Base-by-base conservation (phyloP, 176 grass and related monocot species). In the Oropetium thomaeum region DNA sequence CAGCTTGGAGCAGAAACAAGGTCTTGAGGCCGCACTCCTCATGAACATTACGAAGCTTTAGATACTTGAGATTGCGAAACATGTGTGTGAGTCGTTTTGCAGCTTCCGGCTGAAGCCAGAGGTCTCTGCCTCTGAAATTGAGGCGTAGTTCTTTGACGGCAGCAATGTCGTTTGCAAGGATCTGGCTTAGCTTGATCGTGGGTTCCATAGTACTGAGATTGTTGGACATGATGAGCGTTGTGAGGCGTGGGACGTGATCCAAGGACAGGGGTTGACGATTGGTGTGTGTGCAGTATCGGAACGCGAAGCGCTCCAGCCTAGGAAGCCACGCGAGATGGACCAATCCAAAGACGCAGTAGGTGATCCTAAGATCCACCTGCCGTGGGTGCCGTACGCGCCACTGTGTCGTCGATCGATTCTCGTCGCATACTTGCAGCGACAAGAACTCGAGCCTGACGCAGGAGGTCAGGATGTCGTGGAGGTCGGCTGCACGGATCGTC, bases 161-260 rank as follows among this genome's bases (percentile, higher is more conserved):
- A 7, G 47, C n/a, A n/a, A n/a, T n/a, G n/a, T n/a, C 20, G 17
- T 49, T 49, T 4, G 16, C 47, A 49, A 49, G 5, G 47, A 49
- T 49, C 3, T 49, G 20, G 35, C 62, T 65, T 14, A 65, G n/a
- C 62, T 12, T 65, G 10, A 40, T 10, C 3, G 35, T 11, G 1
- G 8, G 8, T 3, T 44, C 0, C 13, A 2, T 14, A 3, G 12
- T 44, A 3, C 1, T 2, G 4, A 1, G 0, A 41, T 2, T 0
- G 1, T 41, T 12, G 62, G 62, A 40, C n/a, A 65, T 23, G 19
- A 22, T 23, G 10, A 66, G n/a, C 11, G 22, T 25, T 1, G 63
- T 37, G 63, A 66, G 63, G 38, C 38, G n/a, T 14, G 63, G 63
- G 63, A 66, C 37, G 37, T 66, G n/a, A 15, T 10, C 38, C 0